Base-by-base conservation (phyloP, 179 eudicot genomes). In the Silene coronaria region DNA sequence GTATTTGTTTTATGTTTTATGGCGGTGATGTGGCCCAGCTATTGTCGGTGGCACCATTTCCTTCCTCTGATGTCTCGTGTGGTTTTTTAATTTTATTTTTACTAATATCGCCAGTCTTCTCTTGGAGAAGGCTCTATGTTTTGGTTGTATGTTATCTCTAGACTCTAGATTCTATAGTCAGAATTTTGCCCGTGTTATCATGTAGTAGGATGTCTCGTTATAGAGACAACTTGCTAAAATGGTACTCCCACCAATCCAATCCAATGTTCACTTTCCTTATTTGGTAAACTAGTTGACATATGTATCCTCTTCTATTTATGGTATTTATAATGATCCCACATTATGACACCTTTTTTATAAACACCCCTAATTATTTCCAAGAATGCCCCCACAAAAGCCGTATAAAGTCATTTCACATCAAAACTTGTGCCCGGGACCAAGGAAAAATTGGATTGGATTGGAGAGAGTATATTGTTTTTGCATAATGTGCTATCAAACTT, bases 1-100 rank as follows among this genome's bases (percentile, higher is more conserved):
- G 96, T 90, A 84, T 38, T 1, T 66, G 24, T 64, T 79, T 63
- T 70, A 36, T 48, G 17, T 30, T 55, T 45, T 32, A 14, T 34
- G 62, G 60, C 62, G 27, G 26, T 67, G 19, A 17, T n/a, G 51
- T 34, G 32, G 74, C 14, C 21, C 26, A 46, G 26, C 46, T 62
- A 48, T 17, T 57, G 73, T 60, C n/a, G 32, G 22, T 72, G 69
- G 6, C 21, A 3, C 5, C 42, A 22, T 62, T 24, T 24, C 19
- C 27, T 51, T 51, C 6, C 57, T 51, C 19, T 51, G 45, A 8
- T 38, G 45, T 51, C 57, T 14, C 6, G 57, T 38, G 45, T 38
- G 57, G 6, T 0, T 36, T 46, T 30, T 13, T 68, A 32, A 32
- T 7, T 11, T 19, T 62, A 30, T 2, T 46, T 32, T 19, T 3